Base-by-base conservation (phyloP, 768 basidiomycete genomes). In the Kwoniella dejecticola region DNA sequence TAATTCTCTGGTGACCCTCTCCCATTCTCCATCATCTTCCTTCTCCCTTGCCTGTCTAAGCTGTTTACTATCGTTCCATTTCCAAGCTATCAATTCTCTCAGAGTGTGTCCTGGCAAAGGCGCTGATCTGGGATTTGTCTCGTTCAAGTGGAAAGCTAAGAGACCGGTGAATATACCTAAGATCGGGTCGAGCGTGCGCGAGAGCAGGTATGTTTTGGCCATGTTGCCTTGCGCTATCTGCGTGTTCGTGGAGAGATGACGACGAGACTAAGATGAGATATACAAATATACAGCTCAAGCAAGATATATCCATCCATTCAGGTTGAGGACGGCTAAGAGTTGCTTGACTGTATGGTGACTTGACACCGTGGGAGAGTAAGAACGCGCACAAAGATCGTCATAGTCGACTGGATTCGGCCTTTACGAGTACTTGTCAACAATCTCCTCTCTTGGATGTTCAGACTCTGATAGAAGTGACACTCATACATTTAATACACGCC, bases 111-210 rank as follows among this genome's bases (percentile, higher is more conserved):
- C 79, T 4, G 70, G 59, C 13, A 67, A 49, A 11, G 77, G 76
- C 5, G 73, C 68, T 6, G 77, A 71, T 24, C 76, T 69, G 4
- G 79, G 77, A 60, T 77, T 76, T n/a, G 73, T 73, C 57, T 79
- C 79, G 69, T 76, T 74, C 4, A 79, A 66, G 29, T 72, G 57
- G 60, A 75, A 79, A 0, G 79, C 79, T 8, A 79, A 70, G 10
- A 78, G 45, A 54, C 79, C 76, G 0, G 76, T 77, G 64, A 79
- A 77, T 11, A 77, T 45, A 17, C 75, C 76, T 5, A 79, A 60
- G 49, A 79, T 57, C 23, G 76, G 76, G 60, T 79, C 77, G 27
- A 74, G 67, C 19, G 71, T 72, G 17, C 74, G 63, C 12, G 76
- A 75, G 42, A 79, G 74, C 26, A 79, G 72, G 59, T 77, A 79